These are phyloP conservation scores for Paracoccidioides lutzii DNA, from an alignment of 2,329 filamentous ascomycete genomes.

Conservation along the genomic window DNA sequence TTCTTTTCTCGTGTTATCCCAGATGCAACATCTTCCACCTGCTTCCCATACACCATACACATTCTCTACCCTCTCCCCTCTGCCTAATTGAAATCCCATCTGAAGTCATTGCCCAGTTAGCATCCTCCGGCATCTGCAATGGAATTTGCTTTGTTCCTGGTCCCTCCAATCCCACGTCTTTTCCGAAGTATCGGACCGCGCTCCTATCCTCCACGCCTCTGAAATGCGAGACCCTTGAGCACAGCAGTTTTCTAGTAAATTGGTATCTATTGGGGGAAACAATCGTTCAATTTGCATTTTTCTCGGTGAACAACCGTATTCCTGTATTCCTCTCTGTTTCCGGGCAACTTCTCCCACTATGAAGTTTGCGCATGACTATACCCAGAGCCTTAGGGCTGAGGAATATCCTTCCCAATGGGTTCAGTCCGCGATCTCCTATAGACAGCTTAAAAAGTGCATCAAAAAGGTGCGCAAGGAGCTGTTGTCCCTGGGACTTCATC, in stretches of 20 bases:
- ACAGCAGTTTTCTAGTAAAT: background rate
- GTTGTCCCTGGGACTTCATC: constrained; percentile 55
- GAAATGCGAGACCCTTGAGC: background rate
- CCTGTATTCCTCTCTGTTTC: background rate
- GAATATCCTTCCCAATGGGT: constrained; percentile 62
- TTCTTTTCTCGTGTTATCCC: no score
- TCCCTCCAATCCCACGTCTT: background rate
- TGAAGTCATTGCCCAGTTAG: background rate
- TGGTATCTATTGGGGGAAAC: background rate
- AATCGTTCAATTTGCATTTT: background rate
- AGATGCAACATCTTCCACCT: background rate
- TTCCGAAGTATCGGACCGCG: background rate
- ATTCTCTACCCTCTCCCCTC: background rate
- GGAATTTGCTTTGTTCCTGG: background rate
- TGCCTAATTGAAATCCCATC: background rate
- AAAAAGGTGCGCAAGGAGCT: constrained; percentile 67
- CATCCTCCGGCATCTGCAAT: background rate
- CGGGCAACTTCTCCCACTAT: constrained; percentile 33
- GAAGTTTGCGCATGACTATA: constrained; percentile 79
- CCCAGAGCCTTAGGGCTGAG: constrained; percentile 54
- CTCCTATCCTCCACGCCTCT: background rate
- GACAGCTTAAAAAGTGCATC: constrained; percentile 77
- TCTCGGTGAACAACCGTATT: background rate
- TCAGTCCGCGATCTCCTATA: constrained; percentile 67
- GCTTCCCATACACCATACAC: background rate